These are phyloP conservation scores for Nicotiana knightiana DNA, from an alignment of 257 asterid genomes.

Conservation along the genomic window DNA sequence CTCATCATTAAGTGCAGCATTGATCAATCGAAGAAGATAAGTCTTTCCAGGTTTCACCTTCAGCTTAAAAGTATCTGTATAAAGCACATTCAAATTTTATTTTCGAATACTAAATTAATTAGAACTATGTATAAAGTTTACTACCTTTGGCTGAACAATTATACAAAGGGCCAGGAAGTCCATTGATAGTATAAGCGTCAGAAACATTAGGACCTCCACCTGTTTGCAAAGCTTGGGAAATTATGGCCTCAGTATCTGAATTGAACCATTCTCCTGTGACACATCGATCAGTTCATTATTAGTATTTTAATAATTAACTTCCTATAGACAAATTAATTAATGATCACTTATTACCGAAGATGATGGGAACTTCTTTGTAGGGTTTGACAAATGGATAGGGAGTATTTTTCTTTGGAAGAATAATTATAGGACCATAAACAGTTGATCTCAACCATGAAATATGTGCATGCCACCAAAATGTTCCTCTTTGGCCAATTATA, in stretches of 20 bases:
- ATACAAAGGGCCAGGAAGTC: constrained; percentile 53
- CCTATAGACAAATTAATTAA: background rate
- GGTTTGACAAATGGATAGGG: constrained; percentile 56
- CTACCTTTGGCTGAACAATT: constrained; percentile 58
- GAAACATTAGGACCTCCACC: constrained; percentile 70
- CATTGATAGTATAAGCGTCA: constrained; percentile 56
- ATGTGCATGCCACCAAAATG: constrained; percentile 58
- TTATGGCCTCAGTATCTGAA: constrained; percentile 54
- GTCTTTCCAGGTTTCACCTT: constrained; percentile 53
- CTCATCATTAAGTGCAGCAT: constrained; percentile 59
- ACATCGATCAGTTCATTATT: background rate
- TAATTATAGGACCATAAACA: constrained; percentile 50
- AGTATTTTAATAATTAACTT: background rate
- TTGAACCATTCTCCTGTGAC: constrained; percentile 63
- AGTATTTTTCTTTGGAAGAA: constrained; percentile 41
- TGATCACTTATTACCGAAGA: constrained; percentile 32
- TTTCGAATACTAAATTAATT: too few relatives aligned
- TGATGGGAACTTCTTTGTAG: constrained; percentile 46
- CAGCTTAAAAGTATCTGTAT: constrained; percentile 44
- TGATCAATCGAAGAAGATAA: constrained; percentile 57
- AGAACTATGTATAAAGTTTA: too few relatives aligned
- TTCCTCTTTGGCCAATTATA: constrained; percentile 50
- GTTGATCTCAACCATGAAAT: constrained; percentile 66
- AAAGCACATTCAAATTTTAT: background rate
- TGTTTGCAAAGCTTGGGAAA: constrained; percentile 43